Conservation (phyloP, 176 grass and related monocot species). For the Secale cereale region DNA sequence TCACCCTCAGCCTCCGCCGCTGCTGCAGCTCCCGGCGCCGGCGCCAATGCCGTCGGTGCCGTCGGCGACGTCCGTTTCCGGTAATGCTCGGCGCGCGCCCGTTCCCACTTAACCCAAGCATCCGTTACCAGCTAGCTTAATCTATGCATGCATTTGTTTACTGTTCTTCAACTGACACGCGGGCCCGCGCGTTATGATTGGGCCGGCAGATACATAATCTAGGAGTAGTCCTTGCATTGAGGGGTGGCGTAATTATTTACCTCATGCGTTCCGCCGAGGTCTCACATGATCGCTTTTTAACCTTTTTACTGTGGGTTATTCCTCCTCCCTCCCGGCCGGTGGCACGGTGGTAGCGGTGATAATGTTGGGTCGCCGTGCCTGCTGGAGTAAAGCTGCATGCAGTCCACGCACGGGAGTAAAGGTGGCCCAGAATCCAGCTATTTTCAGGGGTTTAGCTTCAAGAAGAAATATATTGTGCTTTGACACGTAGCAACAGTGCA, state of each 20-base stretch:
- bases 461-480: not conserved
- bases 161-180: constrained; percentile 19
- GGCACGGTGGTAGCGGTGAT: constrained; percentile 20
- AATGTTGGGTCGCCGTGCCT: not conserved
- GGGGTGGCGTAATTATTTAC: constrained; percentile 43
- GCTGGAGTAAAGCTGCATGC: constrained; percentile 38
- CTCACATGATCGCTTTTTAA: constrained; percentile 3
- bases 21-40: not conserved
- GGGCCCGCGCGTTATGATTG: constrained; percentile 42
- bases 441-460: not conserved
- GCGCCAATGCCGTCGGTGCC: not conserved
- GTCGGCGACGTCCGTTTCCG: constrained; percentile 83
- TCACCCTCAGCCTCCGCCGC: not conserved
- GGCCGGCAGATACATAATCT: not conserved
- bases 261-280: not conserved
- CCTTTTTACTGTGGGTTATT: constrained; percentile 37
- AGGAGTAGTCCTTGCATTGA: not conserved
- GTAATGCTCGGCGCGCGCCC: constrained; percentile 46
- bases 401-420: constrained; percentile 30
- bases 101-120: constrained; percentile 11
- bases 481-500: not conserved
- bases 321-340: not conserved
- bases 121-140: constrained; percentile 4
- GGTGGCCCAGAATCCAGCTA: constrained; percentile 18
- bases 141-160: constrained; percentile 35